These are phyloP conservation scores for Galeopsis tetrahit DNA, from an alignment of 257 asterid species.

Conservation along the genomic window DNA sequence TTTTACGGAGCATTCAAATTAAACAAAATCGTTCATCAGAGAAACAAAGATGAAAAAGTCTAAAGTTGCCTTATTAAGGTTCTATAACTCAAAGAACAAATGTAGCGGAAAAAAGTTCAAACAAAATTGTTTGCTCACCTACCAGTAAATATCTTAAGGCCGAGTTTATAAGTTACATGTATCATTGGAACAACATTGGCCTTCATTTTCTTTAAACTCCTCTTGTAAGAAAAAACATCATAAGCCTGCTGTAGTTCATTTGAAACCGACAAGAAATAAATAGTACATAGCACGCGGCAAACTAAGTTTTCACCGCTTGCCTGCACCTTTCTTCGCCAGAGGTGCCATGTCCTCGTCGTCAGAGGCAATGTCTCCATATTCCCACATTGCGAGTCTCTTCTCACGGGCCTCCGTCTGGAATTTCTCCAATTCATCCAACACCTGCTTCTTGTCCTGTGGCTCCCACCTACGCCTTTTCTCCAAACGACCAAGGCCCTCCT, in stretches of 20 bases:
- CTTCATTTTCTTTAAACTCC: slow-evolving; percentile 26
- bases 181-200: slow-evolving; percentile 34
- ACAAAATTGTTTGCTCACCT: slow-evolving; percentile 56
- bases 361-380: slow-evolving; percentile 89
- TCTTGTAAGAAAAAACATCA: slow-evolving; percentile 34
- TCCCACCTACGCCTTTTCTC: slow-evolving; percentile 91
- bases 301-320: slow-evolving; percentile 60
- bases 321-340: slow-evolving; percentile 72
- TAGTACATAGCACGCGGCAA: slow-evolving; percentile 40
- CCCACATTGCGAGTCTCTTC: slow-evolving; percentile 90
- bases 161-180: slow-evolving; percentile 39
- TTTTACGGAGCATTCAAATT: background rate
- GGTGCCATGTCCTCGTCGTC: slow-evolving; percentile 85
- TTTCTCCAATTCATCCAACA: slow-evolving; percentile 79
- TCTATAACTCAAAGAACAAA: slow-evolving; percentile 35
- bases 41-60: slow-evolving; percentile 7
- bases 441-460: slow-evolving; percentile 60
- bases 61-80: slow-evolving; percentile 42
- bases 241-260: slow-evolving; percentile 41
- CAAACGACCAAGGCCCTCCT: slow-evolving; percentile 95
- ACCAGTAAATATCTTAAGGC: slow-evolving; percentile 33
- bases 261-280: background rate
- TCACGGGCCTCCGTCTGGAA: slow-evolving; percentile 76
- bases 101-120: slow-evolving; percentile 30
- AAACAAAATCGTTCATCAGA: slow-evolving; percentile 18